phyloP scores from a whole-genome alignment of 2,329 filamentous ascomycete species.

The Cadophora gregata region DNA sequence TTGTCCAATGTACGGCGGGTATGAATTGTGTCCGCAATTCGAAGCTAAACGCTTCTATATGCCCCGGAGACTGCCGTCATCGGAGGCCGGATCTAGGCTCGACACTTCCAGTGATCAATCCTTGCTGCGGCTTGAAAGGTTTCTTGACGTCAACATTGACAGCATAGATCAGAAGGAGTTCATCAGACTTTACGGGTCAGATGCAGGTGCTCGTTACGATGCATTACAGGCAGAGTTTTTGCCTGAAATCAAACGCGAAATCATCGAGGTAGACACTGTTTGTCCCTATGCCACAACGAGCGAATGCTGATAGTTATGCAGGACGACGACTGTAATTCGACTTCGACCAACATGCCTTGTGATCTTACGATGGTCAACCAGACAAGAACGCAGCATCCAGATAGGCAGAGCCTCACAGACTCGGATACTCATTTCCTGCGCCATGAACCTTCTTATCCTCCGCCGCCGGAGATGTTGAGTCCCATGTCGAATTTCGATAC shows the following conservation, averaged over 20 bases:
- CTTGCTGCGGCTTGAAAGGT: neutral
- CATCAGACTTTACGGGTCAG: neutral
- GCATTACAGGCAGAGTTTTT: neutral
- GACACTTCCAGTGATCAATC: slow-evolving; percentile 1
- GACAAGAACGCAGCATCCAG: neutral
- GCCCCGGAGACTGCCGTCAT: neutral
- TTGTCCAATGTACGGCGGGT: neutral
- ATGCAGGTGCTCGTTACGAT: slow-evolving; percentile 7
- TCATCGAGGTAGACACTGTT: neutral
- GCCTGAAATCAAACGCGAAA: neutral
- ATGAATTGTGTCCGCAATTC: neutral
- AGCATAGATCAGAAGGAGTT: neutral
- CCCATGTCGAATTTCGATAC: neutral
- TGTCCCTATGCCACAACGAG: neutral
- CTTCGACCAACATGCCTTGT: neutral
- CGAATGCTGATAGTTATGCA: neutral
- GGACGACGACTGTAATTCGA: neutral
- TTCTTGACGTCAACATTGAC: neutral
- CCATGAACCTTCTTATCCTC: neutral
- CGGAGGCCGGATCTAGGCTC: neutral
- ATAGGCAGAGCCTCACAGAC: neutral
- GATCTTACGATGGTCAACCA: neutral
- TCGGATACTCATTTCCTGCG: too few relatives aligned
- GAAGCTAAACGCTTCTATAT: neutral
- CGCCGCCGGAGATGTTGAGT: neutral